Base-by-base conservation (phyloP, 2,329 filamentous ascomycete genomes). In the Aspergillus vadensis region DNA sequence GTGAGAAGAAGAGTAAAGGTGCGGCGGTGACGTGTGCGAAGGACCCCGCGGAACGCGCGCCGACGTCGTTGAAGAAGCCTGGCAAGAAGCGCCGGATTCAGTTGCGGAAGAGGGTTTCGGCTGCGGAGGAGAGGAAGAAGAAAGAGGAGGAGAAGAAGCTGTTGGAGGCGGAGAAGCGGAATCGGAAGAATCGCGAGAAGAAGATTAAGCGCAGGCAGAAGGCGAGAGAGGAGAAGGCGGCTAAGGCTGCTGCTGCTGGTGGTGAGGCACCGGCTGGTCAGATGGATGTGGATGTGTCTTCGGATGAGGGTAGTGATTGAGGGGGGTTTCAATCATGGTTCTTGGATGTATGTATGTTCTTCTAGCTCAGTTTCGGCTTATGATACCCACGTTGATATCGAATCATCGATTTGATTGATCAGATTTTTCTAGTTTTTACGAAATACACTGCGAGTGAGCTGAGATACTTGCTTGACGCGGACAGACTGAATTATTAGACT, bases 71-170 rank as follows among this genome's bases (percentile, higher is more conserved):
- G 41, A 78, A 75, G 59, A 79, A 79, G 65, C 77, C 77, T 0
- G 77, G 77, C 9, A 79, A 79, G 61, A 79, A 79, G 66, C 70
- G 77, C 2, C 76, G 77, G 9, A 68, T 79, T 12, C 70, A 77
- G 23, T 58, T 79, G 36, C 77, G 77, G 44, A 79, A 77, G 63
- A 69, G 69, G 5, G 60, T 65, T 4, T 66, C 65, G 1, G 68
- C 68, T 6, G 72, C 72, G 7, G 64, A 72, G 50, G 63, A 63
- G 48, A 73, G 73, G 2, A 75, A 75, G 54, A 67, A 72, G 59
- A 67, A 61, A 0, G 75, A 76, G 3, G 53, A 55, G 6, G 53
- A 55, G 53, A 73, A 73, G 1, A 74, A 75, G 53, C 64, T 72
- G 59, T 67, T 61, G 0, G 75, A 77, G 10, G 74, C 74, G 1